Conservation (phyloP, 805 yeast genomes). For the Grigorovia yakushimaensis region DNA sequence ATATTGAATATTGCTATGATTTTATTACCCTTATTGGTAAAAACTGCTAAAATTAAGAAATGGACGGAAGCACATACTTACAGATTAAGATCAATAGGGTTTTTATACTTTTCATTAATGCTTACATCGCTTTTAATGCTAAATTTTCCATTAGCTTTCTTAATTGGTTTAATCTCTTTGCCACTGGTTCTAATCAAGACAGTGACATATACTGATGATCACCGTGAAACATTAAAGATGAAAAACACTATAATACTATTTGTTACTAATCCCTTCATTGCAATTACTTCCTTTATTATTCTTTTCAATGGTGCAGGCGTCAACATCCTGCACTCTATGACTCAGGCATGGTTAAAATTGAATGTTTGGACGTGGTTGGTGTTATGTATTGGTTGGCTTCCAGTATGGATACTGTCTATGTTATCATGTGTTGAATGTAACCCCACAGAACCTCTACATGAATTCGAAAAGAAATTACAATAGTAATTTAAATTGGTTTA, state of each 20-base stretch:
- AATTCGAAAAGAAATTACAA: neutral
- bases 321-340: conserved; percentile 36
- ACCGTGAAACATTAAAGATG: conserved; percentile 3
- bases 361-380: conserved; percentile 84
- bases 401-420: conserved; percentile 55
- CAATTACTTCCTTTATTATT: conserved; percentile 27
- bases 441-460: neutral
- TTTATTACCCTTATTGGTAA: conserved; percentile 14
- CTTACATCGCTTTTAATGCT: conserved; percentile 68
- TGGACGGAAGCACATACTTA: conserved; percentile 15
- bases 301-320: conserved; percentile 25
- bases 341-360: conserved; percentile 55
- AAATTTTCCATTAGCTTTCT: conserved; percentile 73
- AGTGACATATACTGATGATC: conserved; percentile 3
- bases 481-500: no score
- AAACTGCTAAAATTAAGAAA: conserved; percentile 6
- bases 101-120: conserved; percentile 56
- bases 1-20: conserved; percentile 11
- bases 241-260: conserved; percentile 31
- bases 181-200: conserved; percentile 56
- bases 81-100: conserved; percentile 36
- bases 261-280: conserved; percentile 44
- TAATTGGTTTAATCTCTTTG: conserved; percentile 58
- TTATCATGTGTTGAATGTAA: conserved; percentile 14
- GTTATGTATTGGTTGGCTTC: conserved; percentile 67